Conservation (phyloP, 1,284 basidiomycete genomes). For the Papiliotrema terrestris region DNA sequence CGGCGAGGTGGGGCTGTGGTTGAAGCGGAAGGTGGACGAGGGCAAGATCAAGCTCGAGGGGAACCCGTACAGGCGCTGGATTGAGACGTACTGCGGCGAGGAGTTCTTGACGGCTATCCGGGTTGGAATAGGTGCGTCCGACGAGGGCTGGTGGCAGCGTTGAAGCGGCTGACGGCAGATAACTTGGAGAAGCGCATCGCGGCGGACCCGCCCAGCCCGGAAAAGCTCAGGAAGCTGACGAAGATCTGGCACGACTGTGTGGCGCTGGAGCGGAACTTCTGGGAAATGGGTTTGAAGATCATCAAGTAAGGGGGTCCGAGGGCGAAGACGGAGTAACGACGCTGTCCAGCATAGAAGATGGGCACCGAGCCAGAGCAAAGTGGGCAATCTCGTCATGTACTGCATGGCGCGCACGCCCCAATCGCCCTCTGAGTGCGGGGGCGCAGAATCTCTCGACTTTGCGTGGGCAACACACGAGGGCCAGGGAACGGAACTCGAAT, state of each 20-base stretch:
- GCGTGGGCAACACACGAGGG: no score
- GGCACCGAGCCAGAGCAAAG: no score
- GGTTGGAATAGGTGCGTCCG: conserved; percentile 63
- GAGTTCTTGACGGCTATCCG: conserved; percentile 68
- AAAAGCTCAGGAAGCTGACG: conserved; percentile 64
- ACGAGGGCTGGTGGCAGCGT: background rate
- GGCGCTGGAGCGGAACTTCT: conserved; percentile 77
- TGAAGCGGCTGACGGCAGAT: conserved; percentile 47
- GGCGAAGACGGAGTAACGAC: background rate
- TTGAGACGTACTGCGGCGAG: conserved; percentile 72
- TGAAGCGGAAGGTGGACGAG: conserved; percentile 57
- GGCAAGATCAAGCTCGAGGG: conserved; percentile 59
- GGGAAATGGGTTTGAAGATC: conserved; percentile 59
- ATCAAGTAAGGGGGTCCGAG: background rate
- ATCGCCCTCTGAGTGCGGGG: background rate
- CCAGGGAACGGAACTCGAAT: no score
- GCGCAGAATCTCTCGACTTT: background rate
- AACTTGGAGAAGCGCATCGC: conserved; percentile 61
- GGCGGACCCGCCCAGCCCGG: conserved; percentile 62
- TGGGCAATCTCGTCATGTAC: no score
- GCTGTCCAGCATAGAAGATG: no score
- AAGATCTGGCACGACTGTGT: conserved; percentile 75
- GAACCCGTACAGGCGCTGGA: conserved; percentile 74
- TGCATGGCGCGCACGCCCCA: no score
- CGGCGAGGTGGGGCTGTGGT: conserved; percentile 86